Evolutionary conservation across 2,329 filamentous ascomycete genomes (phyloP).

Genomic region (Fusarium proliferatum): DNA sequence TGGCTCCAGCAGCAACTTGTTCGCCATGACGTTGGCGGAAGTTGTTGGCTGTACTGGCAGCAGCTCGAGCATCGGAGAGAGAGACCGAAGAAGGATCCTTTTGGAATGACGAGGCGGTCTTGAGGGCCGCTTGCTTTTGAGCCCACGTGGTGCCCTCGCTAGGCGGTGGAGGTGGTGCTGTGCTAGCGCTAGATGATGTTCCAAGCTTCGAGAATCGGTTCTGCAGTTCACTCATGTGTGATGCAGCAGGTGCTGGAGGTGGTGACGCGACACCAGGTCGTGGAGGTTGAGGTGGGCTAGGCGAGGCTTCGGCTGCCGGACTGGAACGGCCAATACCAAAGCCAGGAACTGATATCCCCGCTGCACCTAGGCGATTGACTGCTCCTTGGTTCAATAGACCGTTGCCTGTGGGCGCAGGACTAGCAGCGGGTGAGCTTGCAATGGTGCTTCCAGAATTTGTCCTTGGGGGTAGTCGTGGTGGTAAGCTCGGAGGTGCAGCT

Average conservation of each 20-base stretch:
- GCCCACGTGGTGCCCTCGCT: conserved; percentile 69
- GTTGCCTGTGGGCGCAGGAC: conserved; percentile 37
- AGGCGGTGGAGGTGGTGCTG: conserved; percentile 46
- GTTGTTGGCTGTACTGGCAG: conserved; percentile 72
- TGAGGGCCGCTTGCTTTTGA: conserved; percentile 72
- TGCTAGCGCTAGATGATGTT: conserved; percentile 43
- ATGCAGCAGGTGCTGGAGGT: conserved; percentile 31
- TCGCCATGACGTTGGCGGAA: conserved; percentile 78
- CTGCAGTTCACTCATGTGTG: conserved; percentile 74
- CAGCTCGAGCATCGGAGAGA: conserved; percentile 65
- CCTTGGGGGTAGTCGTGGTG: conserved; percentile 72
- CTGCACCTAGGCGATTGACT: conserved; percentile 72
- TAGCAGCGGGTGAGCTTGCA: conserved; percentile 37
- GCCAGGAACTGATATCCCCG: conserved; percentile 82
- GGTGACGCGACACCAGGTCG: conserved; percentile 37
- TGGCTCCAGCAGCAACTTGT: conserved; percentile 70
- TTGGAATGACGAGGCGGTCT: conserved; percentile 68
- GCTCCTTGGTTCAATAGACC: conserved; percentile 66
- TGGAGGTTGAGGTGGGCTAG: conserved; percentile 44
- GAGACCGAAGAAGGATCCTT: conserved; percentile 72
- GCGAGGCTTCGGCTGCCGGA: conserved; percentile 44
- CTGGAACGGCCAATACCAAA: conserved; percentile 73
- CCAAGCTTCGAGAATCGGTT: conserved; percentile 71
- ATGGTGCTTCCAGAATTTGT: conserved; percentile 50
- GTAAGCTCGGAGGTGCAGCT: conserved; percentile 68